Percentiles rank a stretch among this genome's conserved stretches.
These are phyloP conservation scores for Penicillium lividum DNA, from an alignment of 495 filamentous ascomycete species.

Conservation along the genomic window DNA sequence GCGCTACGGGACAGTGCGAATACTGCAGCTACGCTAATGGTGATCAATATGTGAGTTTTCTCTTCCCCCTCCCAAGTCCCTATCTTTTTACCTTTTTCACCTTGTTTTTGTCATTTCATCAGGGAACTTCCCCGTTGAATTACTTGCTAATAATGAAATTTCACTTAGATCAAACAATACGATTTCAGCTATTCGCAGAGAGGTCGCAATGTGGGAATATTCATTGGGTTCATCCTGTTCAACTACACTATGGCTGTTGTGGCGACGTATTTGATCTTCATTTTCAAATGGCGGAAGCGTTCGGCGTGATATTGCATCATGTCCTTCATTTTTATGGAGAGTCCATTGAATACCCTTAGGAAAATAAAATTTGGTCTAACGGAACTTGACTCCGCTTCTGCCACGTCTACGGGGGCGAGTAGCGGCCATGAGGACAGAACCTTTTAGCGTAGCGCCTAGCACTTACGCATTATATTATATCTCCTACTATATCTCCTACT, in stretches of 20 bases:
- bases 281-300: not conserved
- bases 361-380: too few species aligned
- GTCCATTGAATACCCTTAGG: too few species aligned
- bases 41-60: constrained; percentile 18
- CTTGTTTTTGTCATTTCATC: not conserved
- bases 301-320: not conserved
- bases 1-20: constrained; percentile 50
- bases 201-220: constrained; percentile 26
- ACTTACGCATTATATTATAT: too few species aligned
- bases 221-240: constrained; percentile 34
- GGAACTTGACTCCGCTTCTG: too few species aligned
- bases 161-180: not conserved
- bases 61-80: not conserved
- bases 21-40: constrained; percentile 51
- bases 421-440: too few species aligned
- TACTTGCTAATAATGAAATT: not conserved
- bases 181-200: not conserved
- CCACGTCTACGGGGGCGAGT: too few species aligned
- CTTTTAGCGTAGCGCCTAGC: too few species aligned
- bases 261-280: constrained; percentile 24
- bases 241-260: constrained; percentile 27
- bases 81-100: not conserved
- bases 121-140: not conserved
- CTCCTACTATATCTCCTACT: too few species aligned
- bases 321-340: too few species aligned